phyloP scores from a whole-genome alignment of 768 basidiomycete genomes.

The Pholiota microspora region DNA sequence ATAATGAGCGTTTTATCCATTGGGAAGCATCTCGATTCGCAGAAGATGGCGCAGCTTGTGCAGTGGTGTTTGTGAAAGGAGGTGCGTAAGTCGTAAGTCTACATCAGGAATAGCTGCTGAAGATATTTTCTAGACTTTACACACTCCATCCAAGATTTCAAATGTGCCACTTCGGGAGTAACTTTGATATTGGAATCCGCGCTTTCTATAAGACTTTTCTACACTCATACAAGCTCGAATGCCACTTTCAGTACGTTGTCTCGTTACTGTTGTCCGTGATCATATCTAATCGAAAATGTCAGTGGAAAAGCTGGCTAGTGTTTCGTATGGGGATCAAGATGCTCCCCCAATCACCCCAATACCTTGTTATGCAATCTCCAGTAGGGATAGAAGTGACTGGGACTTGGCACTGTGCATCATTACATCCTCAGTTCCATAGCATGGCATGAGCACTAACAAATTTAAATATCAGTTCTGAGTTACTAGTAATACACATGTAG shows the following conservation, averaged over 20 bases:
- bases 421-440: too few relatives aligned
- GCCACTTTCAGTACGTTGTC: conserved; percentile 27
- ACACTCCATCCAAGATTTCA: conserved; percentile 1
- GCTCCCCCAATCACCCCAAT: conserved; percentile 43
- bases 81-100: conserved; percentile 18
- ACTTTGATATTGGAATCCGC: conserved; percentile 14
- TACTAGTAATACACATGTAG: too few relatives aligned
- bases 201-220: conserved; percentile 49
- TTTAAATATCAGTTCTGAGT: too few relatives aligned
- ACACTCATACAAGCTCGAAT: conserved; percentile 26
- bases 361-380: conserved; percentile 52
- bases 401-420: conserved; percentile 52
- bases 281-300: not conserved
- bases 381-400: conserved; percentile 43
- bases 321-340: conserved; percentile 25
- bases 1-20: conserved; percentile 22
- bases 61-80: conserved; percentile 43
- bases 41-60: conserved; percentile 37
- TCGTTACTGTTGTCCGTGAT: not conserved
- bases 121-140: conserved; percentile 7
- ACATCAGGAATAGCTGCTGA: not conserved
- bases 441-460: too few relatives aligned
- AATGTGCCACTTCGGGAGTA: conserved; percentile 6
- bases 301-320: conserved; percentile 22
- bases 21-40: conserved; percentile 52